Evolutionary conservation across 495 filamentous ascomycete genomes (phyloP).

Genomic region (Penicillium simplicissimum): DNA sequence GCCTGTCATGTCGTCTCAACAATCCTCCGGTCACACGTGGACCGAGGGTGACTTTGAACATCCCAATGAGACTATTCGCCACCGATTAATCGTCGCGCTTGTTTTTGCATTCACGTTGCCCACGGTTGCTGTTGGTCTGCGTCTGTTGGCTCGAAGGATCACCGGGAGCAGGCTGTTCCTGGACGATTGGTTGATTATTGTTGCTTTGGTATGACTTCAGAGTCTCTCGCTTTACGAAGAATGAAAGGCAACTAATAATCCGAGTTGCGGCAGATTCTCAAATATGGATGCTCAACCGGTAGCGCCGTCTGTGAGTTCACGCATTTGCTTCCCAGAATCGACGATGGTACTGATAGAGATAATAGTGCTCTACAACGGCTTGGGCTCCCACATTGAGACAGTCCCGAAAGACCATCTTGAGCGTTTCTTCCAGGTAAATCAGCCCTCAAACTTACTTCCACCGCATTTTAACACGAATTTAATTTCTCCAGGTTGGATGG

Average conservation of each 20-base stretch:
- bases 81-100: conserved; percentile 31
- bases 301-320: conserved; percentile 28
- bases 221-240: not conserved
- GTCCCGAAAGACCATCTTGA: conserved; percentile 31
- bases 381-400: conserved; percentile 38
- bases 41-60: conserved; percentile 26
- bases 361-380: conserved; percentile 34
- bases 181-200: conserved; percentile 44
- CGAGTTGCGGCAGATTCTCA: conserved; percentile 26
- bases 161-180: conserved; percentile 28
- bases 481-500: conserved; percentile 23
- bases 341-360: not conserved
- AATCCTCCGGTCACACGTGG: conserved; percentile 18
- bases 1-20: conserved; percentile 19
- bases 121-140: conserved; percentile 32
- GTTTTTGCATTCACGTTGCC: conserved; percentile 34
- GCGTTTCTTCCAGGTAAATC: conserved; percentile 31
- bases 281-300: conserved; percentile 38
- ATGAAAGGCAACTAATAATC: not conserved
- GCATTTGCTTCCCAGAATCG: too few relatives aligned
- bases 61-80: conserved; percentile 27
- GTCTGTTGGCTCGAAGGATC: conserved; percentile 29
- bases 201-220: conserved; percentile 30
- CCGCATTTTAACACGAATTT: not conserved
- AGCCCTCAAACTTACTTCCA: not conserved